Conservation (phyloP, 371 early-diverging fungal genomes). For the Mucor piriformis region DNA sequence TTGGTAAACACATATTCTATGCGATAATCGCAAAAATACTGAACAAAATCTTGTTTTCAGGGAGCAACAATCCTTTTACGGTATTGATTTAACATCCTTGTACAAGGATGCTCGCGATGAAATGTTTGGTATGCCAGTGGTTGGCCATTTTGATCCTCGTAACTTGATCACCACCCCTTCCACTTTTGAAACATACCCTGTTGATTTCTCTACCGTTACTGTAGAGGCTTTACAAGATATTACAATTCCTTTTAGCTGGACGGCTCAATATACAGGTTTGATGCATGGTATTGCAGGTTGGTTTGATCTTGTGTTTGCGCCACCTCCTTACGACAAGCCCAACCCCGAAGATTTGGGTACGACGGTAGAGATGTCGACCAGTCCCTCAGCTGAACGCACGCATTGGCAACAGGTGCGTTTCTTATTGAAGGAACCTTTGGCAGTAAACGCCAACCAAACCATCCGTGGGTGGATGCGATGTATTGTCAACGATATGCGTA, state of each 20-base stretch:
- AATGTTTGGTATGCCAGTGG: conserved; percentile 90
- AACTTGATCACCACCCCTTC: conserved; percentile 74
- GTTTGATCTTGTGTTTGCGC: conserved; percentile 89
- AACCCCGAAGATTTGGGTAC: conserved; percentile 27
- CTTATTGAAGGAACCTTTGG: conserved; percentile 91
- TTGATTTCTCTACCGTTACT: conserved; percentile 87
- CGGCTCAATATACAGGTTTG: conserved; percentile 82
- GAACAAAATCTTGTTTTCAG: conserved; percentile 21
- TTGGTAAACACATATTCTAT: conserved; percentile 65
- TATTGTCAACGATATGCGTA: conserved; percentile 88
- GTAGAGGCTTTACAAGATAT: conserved; percentile 79
- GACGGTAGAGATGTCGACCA: conserved; percentile 75
- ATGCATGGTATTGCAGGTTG: conserved; percentile 97
- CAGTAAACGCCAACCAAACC: conserved; percentile 88
- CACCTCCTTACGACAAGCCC: conserved; percentile 41
- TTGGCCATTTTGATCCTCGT: conserved; percentile 91
- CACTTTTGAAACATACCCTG: conserved; percentile 49
- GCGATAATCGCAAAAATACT: not conserved
- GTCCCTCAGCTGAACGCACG: conserved; percentile 84
- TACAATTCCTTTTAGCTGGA: conserved; percentile 85
- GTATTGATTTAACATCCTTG: conserved; percentile 89
- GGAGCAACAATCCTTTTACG: conserved; percentile 88
- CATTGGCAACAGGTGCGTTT: conserved; percentile 99
- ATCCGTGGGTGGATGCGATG: conserved; percentile 87
- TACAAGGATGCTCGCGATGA: conserved; percentile 83